phyloP scores from a whole-genome alignment of 768 basidiomycete species.

The Lentinula aciculospora region DNA sequence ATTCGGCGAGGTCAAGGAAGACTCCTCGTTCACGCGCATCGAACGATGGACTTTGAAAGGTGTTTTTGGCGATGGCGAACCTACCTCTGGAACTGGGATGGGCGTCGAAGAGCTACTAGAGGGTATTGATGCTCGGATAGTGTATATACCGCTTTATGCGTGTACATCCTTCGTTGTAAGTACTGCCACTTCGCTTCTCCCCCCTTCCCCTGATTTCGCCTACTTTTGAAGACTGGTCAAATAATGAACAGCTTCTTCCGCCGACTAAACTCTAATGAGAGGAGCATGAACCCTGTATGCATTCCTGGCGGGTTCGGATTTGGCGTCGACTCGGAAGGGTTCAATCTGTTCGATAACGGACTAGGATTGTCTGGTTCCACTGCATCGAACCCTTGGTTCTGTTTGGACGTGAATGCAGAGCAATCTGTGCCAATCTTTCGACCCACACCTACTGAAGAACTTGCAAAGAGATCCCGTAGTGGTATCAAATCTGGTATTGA shows the following conservation, averaged over 20 bases:
- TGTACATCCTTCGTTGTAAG: conserved; percentile 9
- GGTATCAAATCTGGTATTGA: too few species aligned
- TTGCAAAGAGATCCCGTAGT: background rate
- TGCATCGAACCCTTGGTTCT: too few species aligned
- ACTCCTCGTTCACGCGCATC: background rate
- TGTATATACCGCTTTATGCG: conserved; percentile 8
- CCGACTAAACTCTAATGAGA: background rate
- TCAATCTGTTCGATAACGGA: background rate
- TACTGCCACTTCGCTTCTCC: background rate
- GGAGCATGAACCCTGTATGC: background rate
- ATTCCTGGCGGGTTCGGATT: background rate
- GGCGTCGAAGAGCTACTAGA: conserved; percentile 2
- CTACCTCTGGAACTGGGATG: background rate
- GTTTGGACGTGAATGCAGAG: background rate
- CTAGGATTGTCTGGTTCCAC: background rate
- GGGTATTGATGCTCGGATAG: background rate
- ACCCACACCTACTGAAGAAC: background rate
- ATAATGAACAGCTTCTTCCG: background rate
- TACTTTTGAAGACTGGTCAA: background rate
- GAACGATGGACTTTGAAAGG: background rate
- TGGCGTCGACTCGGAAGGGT: background rate
- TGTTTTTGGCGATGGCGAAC: conserved; percentile 3
- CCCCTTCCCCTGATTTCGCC: background rate
- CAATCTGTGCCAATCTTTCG: background rate
- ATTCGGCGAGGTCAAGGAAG: background rate